Base-by-base conservation (phyloP, 176 grass and related monocot species). In the Puya raimondii region DNA sequence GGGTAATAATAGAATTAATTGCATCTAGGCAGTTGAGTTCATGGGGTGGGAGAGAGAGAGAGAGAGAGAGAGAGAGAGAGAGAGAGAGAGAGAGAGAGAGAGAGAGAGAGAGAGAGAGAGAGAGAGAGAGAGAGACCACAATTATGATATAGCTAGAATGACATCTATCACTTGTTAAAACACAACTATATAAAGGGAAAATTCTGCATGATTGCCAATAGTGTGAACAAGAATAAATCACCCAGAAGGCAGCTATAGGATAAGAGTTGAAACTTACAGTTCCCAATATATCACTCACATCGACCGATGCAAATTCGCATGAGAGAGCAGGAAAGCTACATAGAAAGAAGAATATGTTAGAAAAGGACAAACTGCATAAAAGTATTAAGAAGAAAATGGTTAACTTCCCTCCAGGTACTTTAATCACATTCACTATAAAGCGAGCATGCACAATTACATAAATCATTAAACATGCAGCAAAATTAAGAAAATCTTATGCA, bases 301-400 rank as follows among this genome's bases (percentile, higher is more conserved):
- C 95, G 51, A 99, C 90, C 47, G 87, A 91, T 80, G 87, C 95
- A 78, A 99, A 93, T 88, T 99, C 95, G 71, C 95, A 99, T 53
- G 95, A 99, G 57, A 99, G 90, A 53, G 95, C 87, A 63, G 95
- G 90, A 77, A 99, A 99, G 76, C 95, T 99, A 77, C 69, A 87
- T 85, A 84, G 52, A 25, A 75, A 59, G 42, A 68, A 15, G 47
- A 47, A 66, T 66, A 67, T 9, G 51, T 48, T 21, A 17, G 29
- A 74, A 57, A 20, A 13, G 14, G 48, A 42, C 48, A 20, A 73
- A 58, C 23, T 50, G 8, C 18, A 4, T 67, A 67, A 68, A 72
- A 76, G 53, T 80, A 77, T 63, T 78, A 65, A 74, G 57, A 18
- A 53, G 65, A 71, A 3, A 54, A 63, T 9, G 56, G 15, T 57